phyloP scores from a whole-genome alignment of 768 basidiomycete species.

The Cystoderma amianthinum region DNA sequence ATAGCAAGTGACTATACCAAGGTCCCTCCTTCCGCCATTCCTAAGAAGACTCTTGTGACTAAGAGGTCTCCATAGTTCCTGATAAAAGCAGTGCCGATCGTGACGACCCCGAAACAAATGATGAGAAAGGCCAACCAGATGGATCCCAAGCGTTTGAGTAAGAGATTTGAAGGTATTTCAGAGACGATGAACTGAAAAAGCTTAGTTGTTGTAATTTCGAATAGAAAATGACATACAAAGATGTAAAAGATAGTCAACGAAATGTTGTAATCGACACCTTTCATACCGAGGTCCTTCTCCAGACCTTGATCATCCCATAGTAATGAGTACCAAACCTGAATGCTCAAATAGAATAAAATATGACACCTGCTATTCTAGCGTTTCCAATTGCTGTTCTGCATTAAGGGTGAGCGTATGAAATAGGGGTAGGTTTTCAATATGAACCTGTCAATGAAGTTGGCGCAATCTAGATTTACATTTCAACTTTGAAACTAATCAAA shows the following conservation, averaged over 20 bases:
- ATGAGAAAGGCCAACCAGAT: constrained; percentile 29
- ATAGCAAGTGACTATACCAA: constrained; percentile 18
- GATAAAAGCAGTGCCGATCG: constrained; percentile 32
- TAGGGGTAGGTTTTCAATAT: not conserved
- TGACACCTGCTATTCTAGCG: constrained; percentile 23
- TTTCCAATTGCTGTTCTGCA: constrained; percentile 12
- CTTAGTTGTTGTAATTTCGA: constrained; percentile 20
- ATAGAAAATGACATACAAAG: constrained; percentile 15
- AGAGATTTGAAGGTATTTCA: constrained; percentile 35
- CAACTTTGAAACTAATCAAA: not conserved
- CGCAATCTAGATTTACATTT: constrained; percentile 16
- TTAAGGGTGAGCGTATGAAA: not conserved
- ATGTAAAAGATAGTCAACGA: constrained; percentile 34
- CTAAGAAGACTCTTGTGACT: constrained; percentile 30
- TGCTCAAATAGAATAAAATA: not conserved
- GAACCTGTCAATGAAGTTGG: constrained; percentile 31
- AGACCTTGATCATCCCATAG: constrained; percentile 18
- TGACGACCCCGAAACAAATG: constrained; percentile 26
- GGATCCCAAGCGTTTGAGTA: constrained; percentile 32
- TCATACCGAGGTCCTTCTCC: constrained; percentile 33
- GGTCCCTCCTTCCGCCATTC: constrained; percentile 34
- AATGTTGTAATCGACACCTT: constrained; percentile 32
- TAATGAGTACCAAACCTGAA: not conserved
- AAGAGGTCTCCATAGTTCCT: constrained; percentile 24
- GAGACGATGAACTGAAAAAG: no score